Conservation (phyloP, 352 stramenopile species). For the Phytophthora capsici region DNA sequence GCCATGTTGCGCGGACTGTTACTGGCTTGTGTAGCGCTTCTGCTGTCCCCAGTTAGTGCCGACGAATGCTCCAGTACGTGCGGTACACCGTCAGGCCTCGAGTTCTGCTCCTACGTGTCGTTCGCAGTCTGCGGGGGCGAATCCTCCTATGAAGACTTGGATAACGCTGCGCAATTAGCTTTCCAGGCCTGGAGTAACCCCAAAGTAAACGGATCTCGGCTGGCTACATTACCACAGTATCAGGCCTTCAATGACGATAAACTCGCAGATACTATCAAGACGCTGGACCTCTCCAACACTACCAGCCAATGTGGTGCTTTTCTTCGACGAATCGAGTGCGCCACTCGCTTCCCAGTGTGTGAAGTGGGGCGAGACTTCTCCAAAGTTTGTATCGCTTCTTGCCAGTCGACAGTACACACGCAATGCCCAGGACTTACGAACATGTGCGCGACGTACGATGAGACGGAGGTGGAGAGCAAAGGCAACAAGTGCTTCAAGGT, state of each 20-base stretch:
- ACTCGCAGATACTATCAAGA: conserved; percentile 46
- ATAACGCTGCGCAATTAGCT: conserved; percentile 43
- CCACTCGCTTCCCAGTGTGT: conserved; percentile 79
- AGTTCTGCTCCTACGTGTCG: conserved; percentile 83
- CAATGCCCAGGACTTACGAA: conserved; percentile 67
- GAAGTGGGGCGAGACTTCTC: conserved; percentile 79
- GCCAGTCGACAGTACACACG: conserved; percentile 60
- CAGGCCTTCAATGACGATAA: conserved; percentile 37
- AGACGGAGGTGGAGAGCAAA: conserved; percentile 61
- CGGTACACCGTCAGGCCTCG: conserved; percentile 70
- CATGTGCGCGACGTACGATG: conserved; percentile 57
- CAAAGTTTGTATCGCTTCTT: conserved; percentile 70
- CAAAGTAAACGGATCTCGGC: conserved; percentile 48
- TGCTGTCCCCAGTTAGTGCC: conserved; percentile 14
- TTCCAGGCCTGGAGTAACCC: conserved; percentile 54
- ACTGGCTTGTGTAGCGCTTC: conserved; percentile 20
- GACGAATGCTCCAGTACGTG: conserved; percentile 80
- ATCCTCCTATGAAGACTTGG: conserved; percentile 67
- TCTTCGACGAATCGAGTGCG: conserved; percentile 69
- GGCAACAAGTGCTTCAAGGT: conserved; percentile 85
- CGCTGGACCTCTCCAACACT: conserved; percentile 67
- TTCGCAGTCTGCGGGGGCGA: conserved; percentile 72
- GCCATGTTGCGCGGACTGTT: conserved; percentile 14
- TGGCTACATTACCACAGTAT: conserved; percentile 63
- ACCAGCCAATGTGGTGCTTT: conserved; percentile 67